Conservation (phyloP, 169 alveolate genomes). For the Plasmodium relictum region DNA sequence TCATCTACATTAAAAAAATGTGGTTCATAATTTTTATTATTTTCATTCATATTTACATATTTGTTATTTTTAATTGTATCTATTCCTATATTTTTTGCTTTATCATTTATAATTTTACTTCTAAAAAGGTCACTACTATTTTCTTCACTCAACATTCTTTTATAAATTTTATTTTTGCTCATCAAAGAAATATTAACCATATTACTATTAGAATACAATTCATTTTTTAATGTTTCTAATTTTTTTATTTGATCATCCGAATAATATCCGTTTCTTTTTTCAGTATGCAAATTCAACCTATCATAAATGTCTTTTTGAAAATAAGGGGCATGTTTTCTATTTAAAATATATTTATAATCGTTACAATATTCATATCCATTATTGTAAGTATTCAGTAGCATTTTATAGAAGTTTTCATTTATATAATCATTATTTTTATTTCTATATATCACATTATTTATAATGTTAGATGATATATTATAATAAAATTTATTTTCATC, state of each 20-base stretch:
- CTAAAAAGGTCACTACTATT: neutral
- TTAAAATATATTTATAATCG: neutral
- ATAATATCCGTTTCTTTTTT: neutral
- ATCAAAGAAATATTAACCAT: neutral
- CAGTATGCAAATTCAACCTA: neutral
- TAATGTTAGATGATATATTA: neutral
- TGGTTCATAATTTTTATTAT: neutral
- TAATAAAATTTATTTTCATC: neutral
- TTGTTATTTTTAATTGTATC: neutral
- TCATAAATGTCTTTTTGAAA: neutral
- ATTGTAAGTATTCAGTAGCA: neutral
- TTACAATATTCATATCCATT: neutral
- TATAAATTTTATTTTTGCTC: slow-evolving; percentile 7
- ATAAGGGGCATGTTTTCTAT: neutral
- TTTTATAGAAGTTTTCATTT: neutral
- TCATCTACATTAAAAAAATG: neutral
- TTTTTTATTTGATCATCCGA: slow-evolving; percentile 11
- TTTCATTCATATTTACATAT: neutral
- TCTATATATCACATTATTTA: neutral
- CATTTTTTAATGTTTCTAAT: slow-evolving; percentile 4
- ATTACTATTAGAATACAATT: neutral
- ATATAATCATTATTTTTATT: neutral
- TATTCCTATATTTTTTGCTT: neutral
- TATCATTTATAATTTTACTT: neutral
- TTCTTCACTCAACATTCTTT: slow-evolving; percentile 62